Conservation (phyloP, 148 eudicot species). For the Nepenthes mirabilis region DNA sequence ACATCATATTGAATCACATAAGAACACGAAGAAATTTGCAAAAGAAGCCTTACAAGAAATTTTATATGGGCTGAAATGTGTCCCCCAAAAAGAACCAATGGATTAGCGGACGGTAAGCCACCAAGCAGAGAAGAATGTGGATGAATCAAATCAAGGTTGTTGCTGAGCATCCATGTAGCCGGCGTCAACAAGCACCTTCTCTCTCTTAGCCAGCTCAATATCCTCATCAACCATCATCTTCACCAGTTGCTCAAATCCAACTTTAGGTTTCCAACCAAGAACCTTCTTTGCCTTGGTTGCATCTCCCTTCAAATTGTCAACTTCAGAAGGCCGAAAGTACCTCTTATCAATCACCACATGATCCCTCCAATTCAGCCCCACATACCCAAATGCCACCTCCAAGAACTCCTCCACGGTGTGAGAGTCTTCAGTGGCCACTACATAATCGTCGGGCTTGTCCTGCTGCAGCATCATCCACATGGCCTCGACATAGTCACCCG, state of each 20-base stretch:
- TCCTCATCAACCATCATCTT: conserved; percentile 99
- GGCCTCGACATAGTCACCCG: conserved; percentile 96
- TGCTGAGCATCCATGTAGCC: conserved; percentile 97
- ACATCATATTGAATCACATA: no score
- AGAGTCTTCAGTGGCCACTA: conserved; percentile 85
- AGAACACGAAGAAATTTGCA: no score
- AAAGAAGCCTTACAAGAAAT: no score
- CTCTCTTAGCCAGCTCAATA: conserved; percentile 73
- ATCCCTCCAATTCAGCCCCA: conserved; percentile 75
- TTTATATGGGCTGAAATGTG: no score
- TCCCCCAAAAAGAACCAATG: no score
- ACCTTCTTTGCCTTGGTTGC: conserved; percentile 69
- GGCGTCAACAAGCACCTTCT: conserved; percentile 87
- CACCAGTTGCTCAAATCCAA: conserved; percentile 81
- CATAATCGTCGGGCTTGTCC: conserved; percentile 89
- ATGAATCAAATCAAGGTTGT: conserved; percentile 45
- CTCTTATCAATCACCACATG: conserved; percentile 86
- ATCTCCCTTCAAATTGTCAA: conserved; percentile 87
- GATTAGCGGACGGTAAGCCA: no score
- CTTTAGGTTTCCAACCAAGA: conserved; percentile 82
- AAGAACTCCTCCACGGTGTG: conserved; percentile 85
- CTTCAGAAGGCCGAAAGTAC: conserved; percentile 91
- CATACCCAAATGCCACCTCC: conserved; percentile 68
- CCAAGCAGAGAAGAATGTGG: no score
- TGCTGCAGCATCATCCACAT: conserved; percentile 99